Conservation (phyloP, 495 filamentous ascomycete species). For the Geoglossum glabrum region DNA sequence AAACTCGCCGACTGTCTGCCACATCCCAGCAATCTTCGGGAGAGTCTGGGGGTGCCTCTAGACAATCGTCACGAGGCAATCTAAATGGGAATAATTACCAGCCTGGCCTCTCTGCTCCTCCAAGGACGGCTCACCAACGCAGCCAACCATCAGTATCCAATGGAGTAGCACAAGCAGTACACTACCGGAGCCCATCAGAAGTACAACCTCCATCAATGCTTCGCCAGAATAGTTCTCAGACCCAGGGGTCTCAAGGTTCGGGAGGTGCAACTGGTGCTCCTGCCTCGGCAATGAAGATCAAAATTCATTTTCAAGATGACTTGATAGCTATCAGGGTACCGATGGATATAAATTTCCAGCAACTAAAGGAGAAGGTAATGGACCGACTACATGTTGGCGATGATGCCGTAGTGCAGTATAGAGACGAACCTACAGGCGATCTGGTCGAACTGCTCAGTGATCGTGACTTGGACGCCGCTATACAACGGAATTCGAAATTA, state of each 20-base stretch:
- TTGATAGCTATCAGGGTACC: conserved; percentile 81
- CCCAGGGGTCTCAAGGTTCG: conserved; percentile 38
- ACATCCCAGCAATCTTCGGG: conserved; percentile 53
- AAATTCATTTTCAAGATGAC: conserved; percentile 81
- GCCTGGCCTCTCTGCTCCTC: conserved; percentile 31
- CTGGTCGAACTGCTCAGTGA: conserved; percentile 56
- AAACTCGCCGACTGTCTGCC: conserved; percentile 13
- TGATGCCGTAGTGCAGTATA: conserved; percentile 63
- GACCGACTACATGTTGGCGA: conserved; percentile 51
- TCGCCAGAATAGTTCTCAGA: conserved; percentile 53
- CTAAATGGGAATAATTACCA: conserved; percentile 37
- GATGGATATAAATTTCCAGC: conserved; percentile 51
- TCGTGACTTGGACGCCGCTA: conserved; percentile 57
- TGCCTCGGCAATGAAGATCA: conserved; percentile 56
- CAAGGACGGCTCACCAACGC: conserved; percentile 33
- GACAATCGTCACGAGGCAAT: conserved; percentile 54
- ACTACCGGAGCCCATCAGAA: conserved; percentile 21
- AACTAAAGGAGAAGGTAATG: conserved; percentile 60
- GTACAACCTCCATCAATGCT: conserved; percentile 28
- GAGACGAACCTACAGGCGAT: conserved; percentile 62
- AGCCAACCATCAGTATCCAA: conserved; percentile 28
- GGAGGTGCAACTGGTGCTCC: conserved; percentile 13
- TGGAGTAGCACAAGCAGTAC: conserved; percentile 20
- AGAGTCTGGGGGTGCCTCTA: conserved; percentile 34
- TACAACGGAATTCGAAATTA: conserved; percentile 70